Percentiles rank a stretch among this genome's conserved stretches.
Conservation (phyloP, 306 rosid species). For the Ormosia emarginata region DNA sequence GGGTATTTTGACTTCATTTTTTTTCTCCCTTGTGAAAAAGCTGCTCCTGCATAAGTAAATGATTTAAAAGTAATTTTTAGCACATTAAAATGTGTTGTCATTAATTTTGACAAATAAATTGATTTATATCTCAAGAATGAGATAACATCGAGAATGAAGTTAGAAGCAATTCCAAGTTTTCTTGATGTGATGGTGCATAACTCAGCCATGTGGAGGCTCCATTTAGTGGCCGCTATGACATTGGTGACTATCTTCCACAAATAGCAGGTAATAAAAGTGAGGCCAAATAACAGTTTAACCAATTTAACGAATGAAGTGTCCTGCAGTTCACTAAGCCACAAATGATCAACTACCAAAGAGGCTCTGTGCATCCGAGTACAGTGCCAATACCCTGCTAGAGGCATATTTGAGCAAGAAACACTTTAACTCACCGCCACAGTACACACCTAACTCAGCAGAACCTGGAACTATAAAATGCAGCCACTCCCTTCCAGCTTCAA, state of each 20-base stretch:
- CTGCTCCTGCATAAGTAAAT: neutral
- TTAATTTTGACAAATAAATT: neutral
- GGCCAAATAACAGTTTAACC: neutral
- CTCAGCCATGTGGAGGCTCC: constrained; percentile 18
- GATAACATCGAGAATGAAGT: neutral
- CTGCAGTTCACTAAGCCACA: constrained; percentile 23
- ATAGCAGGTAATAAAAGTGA: constrained; percentile 27
- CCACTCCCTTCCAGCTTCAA: constrained; percentile 18
- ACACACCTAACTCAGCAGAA: constrained; percentile 36
- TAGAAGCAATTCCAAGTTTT: neutral
- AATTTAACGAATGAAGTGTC: neutral
- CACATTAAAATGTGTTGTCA: neutral
- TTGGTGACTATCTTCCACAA: constrained; percentile 27
- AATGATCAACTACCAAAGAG: constrained; percentile 21
- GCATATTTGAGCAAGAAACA: neutral
- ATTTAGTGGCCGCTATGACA: constrained; percentile 38
- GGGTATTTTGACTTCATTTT: neutral
- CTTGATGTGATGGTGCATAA: constrained; percentile 5
- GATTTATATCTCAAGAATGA: neutral
- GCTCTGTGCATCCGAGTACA: neutral
- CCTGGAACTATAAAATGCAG: constrained; percentile 33
- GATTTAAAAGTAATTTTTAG: neutral
- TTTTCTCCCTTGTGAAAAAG: neutral
- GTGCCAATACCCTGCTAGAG: neutral
- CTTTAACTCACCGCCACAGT: constrained; percentile 43